Base-by-base conservation (phyloP, 192 early-diverging fungal genomes). In the Backusella psychrophila region DNA sequence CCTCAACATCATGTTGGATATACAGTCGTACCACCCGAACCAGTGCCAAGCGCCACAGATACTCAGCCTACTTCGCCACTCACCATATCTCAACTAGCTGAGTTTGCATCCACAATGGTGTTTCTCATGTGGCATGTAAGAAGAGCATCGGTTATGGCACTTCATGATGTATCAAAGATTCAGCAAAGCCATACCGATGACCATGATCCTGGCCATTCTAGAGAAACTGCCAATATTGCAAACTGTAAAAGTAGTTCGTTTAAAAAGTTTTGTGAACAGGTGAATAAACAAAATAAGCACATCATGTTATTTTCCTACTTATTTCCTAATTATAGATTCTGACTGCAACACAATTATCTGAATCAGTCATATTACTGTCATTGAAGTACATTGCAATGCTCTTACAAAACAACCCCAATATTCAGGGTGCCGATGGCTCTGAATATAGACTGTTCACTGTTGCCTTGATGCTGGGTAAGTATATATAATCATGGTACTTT, bases 61-160 rank as follows among this genome's bases (percentile, higher is more conserved):
- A 12, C 42, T 12, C 49, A 73, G 36, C 41, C 65, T 2, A 52
- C 73, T 34, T 12, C 65, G 7, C 67, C 73, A 23, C 35, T 79
- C 6, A 56, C 66, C 15, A 41, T 53, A 23, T 4, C 67, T 29
- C 82, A 88, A 49, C 79, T 88, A 17, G 85, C 89, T 19, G 86
- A 88, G 26, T 90, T 90, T 75, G 87, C 85, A 3, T 83, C 89
- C 44, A 84, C 86, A 31, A 88, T 90, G 87, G 83, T 88, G 19
- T 87, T 83, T 73, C 84, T 83, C 31, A 69, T 90, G 39, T 83
- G 85, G 76, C 85, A 88, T 73, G 82, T 81, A 26, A 82, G 85
- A 49, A 78, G 83, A 78, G 59, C 81, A 26, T 78, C 79, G 23
- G 76, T 81, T 34, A 73, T 78, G 69, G 83, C 74, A 19, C 66